Conservation (phyloP, 768 basidiomycete genomes). For the Amyloporia xantha region DNA sequence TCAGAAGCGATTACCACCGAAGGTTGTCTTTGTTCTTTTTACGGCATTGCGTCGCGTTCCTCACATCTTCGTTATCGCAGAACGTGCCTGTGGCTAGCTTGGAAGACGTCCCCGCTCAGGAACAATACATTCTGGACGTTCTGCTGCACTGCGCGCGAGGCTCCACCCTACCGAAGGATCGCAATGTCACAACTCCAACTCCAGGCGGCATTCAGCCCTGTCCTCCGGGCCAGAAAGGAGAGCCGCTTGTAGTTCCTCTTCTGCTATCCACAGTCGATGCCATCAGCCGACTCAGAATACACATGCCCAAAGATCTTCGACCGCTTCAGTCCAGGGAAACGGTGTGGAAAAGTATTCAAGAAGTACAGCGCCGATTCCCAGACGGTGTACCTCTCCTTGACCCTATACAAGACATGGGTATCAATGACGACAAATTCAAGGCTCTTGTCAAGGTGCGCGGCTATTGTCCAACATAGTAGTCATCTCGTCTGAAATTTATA, state of each 20-base stretch:
- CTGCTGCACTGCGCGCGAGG: slow-evolving; percentile 74
- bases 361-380: slow-evolving; percentile 88
- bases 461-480: not conserved
- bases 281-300: slow-evolving; percentile 81
- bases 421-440: slow-evolving; percentile 91
- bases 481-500: not conserved
- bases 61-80: not conserved
- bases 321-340: slow-evolving; percentile 70
- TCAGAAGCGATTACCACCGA: slow-evolving; percentile 79
- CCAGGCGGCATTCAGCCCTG: slow-evolving; percentile 76
- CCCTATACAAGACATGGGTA: slow-evolving; percentile 91
- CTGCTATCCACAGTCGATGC: slow-evolving; percentile 80
- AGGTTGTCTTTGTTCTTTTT: slow-evolving; percentile 43
- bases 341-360: slow-evolving; percentile 83
- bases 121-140: slow-evolving; percentile 91
- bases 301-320: slow-evolving; percentile 86
- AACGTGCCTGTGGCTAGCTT: slow-evolving; percentile 21
- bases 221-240: slow-evolving; percentile 61
- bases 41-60: not conserved
- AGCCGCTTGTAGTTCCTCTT: slow-evolving; percentile 83
- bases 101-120: slow-evolving; percentile 74
- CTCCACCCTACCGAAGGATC: slow-evolving; percentile 52
- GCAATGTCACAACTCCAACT: slow-evolving; percentile 45
- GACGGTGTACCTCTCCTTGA: slow-evolving; percentile 84
- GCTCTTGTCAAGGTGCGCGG: slow-evolving; percentile 66